Conservation (phyloP, 169 alveolate species). For the Eimeria falciformis region DNA sequence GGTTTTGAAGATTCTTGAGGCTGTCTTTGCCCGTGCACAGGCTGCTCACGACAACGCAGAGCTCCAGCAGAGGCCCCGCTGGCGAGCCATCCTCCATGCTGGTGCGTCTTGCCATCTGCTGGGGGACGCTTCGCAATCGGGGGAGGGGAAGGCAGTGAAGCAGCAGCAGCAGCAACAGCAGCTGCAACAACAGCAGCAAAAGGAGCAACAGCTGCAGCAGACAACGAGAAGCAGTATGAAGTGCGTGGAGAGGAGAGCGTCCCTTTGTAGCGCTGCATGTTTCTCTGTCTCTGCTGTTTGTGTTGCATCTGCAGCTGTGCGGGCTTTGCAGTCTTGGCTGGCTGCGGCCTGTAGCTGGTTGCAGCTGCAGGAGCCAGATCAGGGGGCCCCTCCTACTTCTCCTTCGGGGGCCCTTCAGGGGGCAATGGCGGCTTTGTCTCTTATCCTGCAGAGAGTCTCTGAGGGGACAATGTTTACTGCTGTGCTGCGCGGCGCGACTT, state of each 20-base stretch:
- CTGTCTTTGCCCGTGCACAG: conserved; percentile 37
- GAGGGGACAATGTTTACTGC: conserved; percentile 24
- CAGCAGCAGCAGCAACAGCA: neutral
- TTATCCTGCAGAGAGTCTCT: conserved; percentile 19
- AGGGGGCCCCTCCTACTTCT: neutral
- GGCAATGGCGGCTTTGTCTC: conserved; percentile 25
- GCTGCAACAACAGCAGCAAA: too few relatives aligned
- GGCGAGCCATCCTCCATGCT: conserved; percentile 43
- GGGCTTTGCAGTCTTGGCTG: conserved; percentile 54
- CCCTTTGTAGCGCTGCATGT: too few relatives aligned
- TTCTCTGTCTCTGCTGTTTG: neutral
- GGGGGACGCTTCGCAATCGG: too few relatives aligned
- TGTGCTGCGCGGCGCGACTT: conserved; percentile 31
- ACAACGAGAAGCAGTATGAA: too few relatives aligned
- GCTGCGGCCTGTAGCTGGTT: conserved; percentile 50
- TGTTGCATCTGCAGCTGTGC: conserved; percentile 41
- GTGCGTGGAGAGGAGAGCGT: too few relatives aligned
- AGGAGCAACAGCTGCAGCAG: too few relatives aligned
- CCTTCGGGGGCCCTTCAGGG: neutral
- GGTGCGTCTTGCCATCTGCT: conserved; percentile 20
- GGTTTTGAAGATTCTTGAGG: conserved; percentile 28
- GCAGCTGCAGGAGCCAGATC: conserved; percentile 47
- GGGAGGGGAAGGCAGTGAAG: too few relatives aligned
- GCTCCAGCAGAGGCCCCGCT: conserved; percentile 40
- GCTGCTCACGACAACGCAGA: conserved; percentile 19